Base-by-base conservation (phyloP, 2,329 filamentous ascomycete genomes). In the Onygenales sp. region DNA sequence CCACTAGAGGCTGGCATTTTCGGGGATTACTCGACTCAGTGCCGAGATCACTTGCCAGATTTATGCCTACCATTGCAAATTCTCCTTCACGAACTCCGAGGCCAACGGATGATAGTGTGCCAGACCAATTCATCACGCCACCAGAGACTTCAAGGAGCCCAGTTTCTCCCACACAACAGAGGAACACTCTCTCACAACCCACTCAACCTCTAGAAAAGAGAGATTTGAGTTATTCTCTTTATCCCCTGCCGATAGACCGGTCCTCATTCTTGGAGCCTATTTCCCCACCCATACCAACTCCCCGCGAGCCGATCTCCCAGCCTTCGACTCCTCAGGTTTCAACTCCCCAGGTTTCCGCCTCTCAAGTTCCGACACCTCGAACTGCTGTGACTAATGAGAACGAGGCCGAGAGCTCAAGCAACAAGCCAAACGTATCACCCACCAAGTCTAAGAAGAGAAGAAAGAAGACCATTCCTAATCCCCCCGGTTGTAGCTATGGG, bases 401-500 rank as follows among this genome's bases (percentile, higher is more conserved):
- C 55, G 36, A n/a, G 43, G 33, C 11, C 11, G 21, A 52, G 17
- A 17, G 14, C 10, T 39, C 21, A 31, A 21, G 8, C 13, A 27
- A 43, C 32, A 48, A 45, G 33, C 21, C 45, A 32, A 44, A 17
- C 49, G n/a, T 39, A 3, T 33, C 35, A 14, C 53, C 35, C n/a
- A 55, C 45, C 39, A 32, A 13, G 36, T 36, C 35, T 52, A 60
- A 51, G 27, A 66, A 64, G 53, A 73, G 73, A 60, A 69, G 71
- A 54, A 72, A 71, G 57, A 66, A 72, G 42, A 55, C 64, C 11
- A 74, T 74, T 48, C 72, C 71, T 4, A 72, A 73, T 53, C 72
- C 72, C 7, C 54, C 60, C 11, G 69, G 68, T 9, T 62, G 58
- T 33, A 72, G 71, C 49, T 75, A 72, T 60, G 71, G 72, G 9